A percentile compares a stretch with the other conserved stretches of the same genome.
These are phyloP conservation scores for Boletus bicolor DNA, from an alignment of 768 basidiomycete genomes.

Conservation along the genomic window DNA sequence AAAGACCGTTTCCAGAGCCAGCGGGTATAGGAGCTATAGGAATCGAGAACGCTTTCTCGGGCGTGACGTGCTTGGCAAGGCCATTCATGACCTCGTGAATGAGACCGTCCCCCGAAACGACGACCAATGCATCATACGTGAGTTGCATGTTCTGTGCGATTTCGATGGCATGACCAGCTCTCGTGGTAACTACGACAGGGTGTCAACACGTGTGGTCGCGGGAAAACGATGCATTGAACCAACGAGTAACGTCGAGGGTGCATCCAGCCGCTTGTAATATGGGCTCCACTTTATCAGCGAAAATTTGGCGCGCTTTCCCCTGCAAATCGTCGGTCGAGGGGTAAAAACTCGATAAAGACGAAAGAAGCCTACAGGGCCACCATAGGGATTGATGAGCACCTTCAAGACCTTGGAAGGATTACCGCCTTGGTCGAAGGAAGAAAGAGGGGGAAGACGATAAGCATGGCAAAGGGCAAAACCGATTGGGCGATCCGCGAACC, in stretches of 20 bases:
- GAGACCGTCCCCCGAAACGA: conserved; percentile 82
- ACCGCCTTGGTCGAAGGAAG: conserved; percentile 36
- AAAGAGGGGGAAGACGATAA: conserved; percentile 2
- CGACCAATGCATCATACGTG: conserved; percentile 66
- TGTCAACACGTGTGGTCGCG: neutral
- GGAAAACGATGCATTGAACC: conserved; percentile 22
- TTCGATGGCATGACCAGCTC: conserved; percentile 61
- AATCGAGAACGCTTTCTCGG: conserved; percentile 56
- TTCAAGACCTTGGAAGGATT: conserved; percentile 55
- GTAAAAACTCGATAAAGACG: neutral
- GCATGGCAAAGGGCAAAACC: neutral
- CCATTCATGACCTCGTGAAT: conserved; percentile 85
- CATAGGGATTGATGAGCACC: conserved; percentile 75
- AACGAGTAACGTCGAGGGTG: conserved; percentile 58
- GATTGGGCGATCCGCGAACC: conserved; percentile 33
- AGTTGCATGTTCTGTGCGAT: conserved; percentile 55
- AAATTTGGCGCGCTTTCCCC: conserved; percentile 61
- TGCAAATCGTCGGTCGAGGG: conserved; percentile 27
- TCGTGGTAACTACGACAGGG: conserved; percentile 53
- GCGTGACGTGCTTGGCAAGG: conserved; percentile 61
- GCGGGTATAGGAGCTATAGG: conserved; percentile 80
- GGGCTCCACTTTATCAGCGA: conserved; percentile 60
- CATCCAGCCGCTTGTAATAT: conserved; percentile 69
- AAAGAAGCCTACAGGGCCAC: conserved; percentile 60
- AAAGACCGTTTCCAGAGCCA: conserved; percentile 77